A percentile compares a stretch with the other conserved stretches of the same genome.
These are phyloP conservation scores for Escallonia herrerae DNA, from an alignment of 129 eudicot species.

Conservation along the genomic window DNA sequence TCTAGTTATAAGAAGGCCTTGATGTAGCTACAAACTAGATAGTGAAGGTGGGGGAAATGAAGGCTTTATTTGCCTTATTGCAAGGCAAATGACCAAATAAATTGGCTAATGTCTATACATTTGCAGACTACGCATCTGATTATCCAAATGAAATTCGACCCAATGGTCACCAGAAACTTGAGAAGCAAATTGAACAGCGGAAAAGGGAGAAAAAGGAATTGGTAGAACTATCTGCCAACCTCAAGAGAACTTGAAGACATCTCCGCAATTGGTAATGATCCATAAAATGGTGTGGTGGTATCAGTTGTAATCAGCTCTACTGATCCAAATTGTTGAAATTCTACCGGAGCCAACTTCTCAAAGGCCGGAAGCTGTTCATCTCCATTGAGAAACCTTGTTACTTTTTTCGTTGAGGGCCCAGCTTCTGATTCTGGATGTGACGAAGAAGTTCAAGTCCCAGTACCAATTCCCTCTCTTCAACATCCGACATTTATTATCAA, in stretches of 20 bases:
- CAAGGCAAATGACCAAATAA: no score
- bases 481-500: not conserved
- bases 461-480: conserved; percentile 22
- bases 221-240: conserved; percentile 3
- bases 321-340: conserved; percentile 4
- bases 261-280: not conserved
- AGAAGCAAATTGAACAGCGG: no score
- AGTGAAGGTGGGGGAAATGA: no score
- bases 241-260: conserved; percentile 5
- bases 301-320: conserved; percentile 6
- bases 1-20: no score
- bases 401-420: conserved; percentile 26
- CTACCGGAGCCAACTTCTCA: conserved; percentile 12
- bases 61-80: no score
- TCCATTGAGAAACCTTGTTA: conserved; percentile 20
- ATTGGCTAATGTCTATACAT: no score
- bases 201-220: no score
- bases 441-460: conserved; percentile 28
- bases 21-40: no score
- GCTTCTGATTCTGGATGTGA: conserved; percentile 17
- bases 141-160: no score
- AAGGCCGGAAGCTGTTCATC: conserved; percentile 20
- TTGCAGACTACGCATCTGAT: no score
- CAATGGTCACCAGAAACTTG: no score
- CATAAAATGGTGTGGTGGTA: not conserved